phyloP scores from a whole-genome alignment of 768 basidiomycete genomes.

The Suillus weaverae region DNA sequence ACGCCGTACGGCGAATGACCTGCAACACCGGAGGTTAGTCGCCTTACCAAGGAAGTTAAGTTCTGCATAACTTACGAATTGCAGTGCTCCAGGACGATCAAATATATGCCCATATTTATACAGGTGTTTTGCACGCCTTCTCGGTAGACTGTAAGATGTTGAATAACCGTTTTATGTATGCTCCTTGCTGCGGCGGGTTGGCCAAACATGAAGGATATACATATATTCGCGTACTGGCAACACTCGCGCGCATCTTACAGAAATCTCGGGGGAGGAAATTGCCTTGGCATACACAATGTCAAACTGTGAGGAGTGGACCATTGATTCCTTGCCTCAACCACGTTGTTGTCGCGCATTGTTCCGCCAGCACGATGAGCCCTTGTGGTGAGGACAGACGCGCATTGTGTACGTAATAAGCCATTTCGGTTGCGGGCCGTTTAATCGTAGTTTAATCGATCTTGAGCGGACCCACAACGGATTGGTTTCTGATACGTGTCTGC shows the following conservation, averaged over 20 bases:
- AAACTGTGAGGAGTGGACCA: conserved; percentile 35
- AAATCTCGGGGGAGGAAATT: conserved; percentile 29
- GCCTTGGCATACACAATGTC: conserved; percentile 29
- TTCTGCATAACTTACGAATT: conserved; percentile 20
- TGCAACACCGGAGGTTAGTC: conserved; percentile 28
- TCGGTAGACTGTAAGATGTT: conserved; percentile 23
- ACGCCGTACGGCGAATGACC: conserved; percentile 6
- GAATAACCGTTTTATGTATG: conserved; percentile 27
- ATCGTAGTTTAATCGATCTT: conserved; percentile 38
- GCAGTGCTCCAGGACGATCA: conserved; percentile 20
- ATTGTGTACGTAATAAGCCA: conserved; percentile 36
- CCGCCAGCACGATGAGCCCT: conserved; percentile 30
- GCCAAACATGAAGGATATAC: conserved; percentile 26
- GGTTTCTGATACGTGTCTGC: conserved; percentile 31
- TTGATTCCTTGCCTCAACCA: conserved; percentile 30
- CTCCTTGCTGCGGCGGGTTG: conserved; percentile 20
- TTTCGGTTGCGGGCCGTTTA: conserved; percentile 34
- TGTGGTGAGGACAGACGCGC: conserved; percentile 28
- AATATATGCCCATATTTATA: conserved; percentile 18
- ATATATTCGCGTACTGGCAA: conserved; percentile 15
- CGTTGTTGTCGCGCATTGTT: conserved; percentile 29
- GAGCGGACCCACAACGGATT: conserved; percentile 35
- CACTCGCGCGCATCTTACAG: conserved; percentile 22
- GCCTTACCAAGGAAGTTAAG: conserved; percentile 6
- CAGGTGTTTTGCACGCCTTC: conserved; percentile 14